A percentile compares a stretch with the other conserved stretches of the same genome.
Conservation (phyloP, 257 asterid genomes). For the Solanum habrochaites region DNA sequence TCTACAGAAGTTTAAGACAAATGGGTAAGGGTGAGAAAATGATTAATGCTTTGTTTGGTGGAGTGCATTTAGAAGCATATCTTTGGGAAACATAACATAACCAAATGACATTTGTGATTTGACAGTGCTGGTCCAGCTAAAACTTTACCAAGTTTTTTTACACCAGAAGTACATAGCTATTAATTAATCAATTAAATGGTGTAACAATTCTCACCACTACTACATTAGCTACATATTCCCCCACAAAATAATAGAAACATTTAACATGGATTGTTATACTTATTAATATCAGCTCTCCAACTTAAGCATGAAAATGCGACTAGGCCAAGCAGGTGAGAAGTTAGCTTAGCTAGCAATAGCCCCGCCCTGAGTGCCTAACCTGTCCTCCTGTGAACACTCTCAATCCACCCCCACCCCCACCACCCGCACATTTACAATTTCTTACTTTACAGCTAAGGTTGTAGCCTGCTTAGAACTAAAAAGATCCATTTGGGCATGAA, state of each 20-base stretch:
- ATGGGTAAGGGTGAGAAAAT: background rate
- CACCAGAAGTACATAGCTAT: background rate
- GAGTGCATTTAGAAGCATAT: background rate
- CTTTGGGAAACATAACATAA: background rate
- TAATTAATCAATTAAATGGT: background rate
- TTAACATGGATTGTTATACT: background rate
- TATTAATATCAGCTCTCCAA: background rate
- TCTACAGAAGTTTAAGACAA: constrained; percentile 25
- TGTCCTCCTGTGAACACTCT: background rate
- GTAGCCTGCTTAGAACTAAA: background rate
- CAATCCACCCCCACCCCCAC: background rate
- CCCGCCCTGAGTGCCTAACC: background rate
- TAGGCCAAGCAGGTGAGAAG: background rate
- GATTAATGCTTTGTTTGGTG: background rate
- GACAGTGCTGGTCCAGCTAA: background rate
- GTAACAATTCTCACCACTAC: background rate
- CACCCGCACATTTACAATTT: background rate
- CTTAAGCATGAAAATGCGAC: background rate
- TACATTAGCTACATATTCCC: background rate
- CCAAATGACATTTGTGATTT: background rate
- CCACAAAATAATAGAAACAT: background rate
- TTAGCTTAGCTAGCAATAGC: background rate
- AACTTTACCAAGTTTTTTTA: background rate
- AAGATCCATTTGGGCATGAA: background rate
- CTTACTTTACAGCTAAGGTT: background rate